Conservation (phyloP, 2,329 filamentous ascomycete genomes). For the Cadophora malorum region DNA sequence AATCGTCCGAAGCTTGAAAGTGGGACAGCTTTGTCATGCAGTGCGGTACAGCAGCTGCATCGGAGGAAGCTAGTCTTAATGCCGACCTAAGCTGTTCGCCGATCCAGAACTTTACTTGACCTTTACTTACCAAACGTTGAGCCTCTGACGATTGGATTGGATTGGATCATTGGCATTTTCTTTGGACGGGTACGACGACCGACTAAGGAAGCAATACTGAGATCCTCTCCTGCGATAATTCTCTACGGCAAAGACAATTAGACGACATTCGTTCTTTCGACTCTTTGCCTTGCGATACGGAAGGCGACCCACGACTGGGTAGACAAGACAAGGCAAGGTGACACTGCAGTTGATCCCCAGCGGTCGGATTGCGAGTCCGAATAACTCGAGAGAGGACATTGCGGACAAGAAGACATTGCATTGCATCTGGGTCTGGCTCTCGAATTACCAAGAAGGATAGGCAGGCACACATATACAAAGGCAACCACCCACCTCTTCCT, state of each 20-base stretch:
- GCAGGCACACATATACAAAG: too few species aligned
- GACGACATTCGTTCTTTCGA: background rate
- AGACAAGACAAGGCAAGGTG: background rate
- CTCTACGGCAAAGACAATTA: background rate
- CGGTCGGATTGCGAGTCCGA: too few species aligned
- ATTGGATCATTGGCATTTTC: background rate
- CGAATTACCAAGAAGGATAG: too few species aligned
- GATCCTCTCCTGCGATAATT: background rate
- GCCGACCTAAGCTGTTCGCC: constrained; percentile 7
- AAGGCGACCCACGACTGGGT: background rate
- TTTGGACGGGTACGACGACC: background rate
- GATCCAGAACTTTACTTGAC: constrained; percentile 8
- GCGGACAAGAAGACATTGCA: too few species aligned
- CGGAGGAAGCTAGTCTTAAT: constrained; percentile 8
- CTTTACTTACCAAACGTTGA: background rate
- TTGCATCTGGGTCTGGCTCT: background rate
- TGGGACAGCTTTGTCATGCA: constrained; percentile 2
- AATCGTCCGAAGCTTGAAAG: background rate
- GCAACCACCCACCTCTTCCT: constrained; percentile 18
- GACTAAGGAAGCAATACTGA: background rate
- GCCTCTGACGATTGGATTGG: constrained; percentile 12
- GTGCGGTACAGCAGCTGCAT: constrained; percentile 1
- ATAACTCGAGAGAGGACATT: too few species aligned
- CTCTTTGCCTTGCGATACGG: background rate
- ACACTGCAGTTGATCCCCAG: background rate